A percentile compares a stretch with the other conserved stretches of the same genome.
These are phyloP conservation scores for Penicillium thymicola DNA, from an alignment of 2,329 filamentous ascomycete genomes.

Conservation along the genomic window DNA sequence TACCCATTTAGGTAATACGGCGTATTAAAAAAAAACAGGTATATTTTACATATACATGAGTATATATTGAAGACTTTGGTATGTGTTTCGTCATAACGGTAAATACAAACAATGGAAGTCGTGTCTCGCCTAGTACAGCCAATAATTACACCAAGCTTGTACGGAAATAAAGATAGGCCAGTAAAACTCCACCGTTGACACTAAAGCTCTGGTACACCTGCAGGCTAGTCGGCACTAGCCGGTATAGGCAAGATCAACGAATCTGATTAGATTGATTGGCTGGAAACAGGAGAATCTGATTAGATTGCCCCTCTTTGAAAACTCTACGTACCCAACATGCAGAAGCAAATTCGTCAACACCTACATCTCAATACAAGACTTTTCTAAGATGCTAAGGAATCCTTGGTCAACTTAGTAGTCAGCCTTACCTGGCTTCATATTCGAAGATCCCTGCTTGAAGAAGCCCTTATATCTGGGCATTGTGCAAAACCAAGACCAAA, in stretches of 20 bases:
- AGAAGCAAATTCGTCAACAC: neutral
- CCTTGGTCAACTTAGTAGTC: neutral
- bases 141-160: neutral
- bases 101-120: neutral
- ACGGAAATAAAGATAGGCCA: neutral
- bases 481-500: neutral
- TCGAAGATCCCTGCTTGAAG: neutral
- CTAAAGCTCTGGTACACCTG: neutral
- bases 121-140: neutral
- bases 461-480: neutral
- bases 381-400: neutral
- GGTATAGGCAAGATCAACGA: conserved; percentile 13
- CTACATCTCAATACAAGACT: neutral
- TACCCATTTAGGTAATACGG: neutral
- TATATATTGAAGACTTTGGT: neutral
- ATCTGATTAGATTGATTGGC: conserved; percentile 27
- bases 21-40: neutral
- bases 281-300: conserved; percentile 5
- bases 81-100: neutral
- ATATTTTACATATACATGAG: neutral
- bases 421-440: neutral
- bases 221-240: neutral
- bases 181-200: neutral
- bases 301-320: conserved; percentile 9
- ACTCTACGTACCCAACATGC: neutral